Conservation (phyloP, 495 filamentous ascomycete species). For the Penicillium verhagenii region DNA sequence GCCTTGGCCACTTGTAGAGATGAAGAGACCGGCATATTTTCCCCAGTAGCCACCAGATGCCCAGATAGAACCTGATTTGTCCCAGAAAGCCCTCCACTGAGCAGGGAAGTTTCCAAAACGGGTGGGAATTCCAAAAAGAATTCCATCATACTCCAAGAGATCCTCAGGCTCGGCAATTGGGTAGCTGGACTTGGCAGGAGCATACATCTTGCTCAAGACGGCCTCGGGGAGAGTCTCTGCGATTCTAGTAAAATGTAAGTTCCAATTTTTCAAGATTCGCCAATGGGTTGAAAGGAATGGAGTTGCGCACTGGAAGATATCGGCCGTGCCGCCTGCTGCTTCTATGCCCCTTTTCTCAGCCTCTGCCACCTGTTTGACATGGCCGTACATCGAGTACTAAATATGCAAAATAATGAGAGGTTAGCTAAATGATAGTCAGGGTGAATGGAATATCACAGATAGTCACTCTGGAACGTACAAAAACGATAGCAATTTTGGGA, state of each 20-base stretch:
- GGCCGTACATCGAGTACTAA: too few species aligned
- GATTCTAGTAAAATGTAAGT: conserved; percentile 60
- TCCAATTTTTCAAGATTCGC: too few species aligned
- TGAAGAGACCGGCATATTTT: conserved; percentile 90
- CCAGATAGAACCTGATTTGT: conserved; percentile 76
- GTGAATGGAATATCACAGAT: too few species aligned
- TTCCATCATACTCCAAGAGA: conserved; percentile 77
- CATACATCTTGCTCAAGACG: conserved; percentile 84
- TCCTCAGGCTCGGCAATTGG: conserved; percentile 63
- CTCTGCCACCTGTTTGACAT: too few species aligned
- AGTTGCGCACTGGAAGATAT: too few species aligned
- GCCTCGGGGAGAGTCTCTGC: conserved; percentile 83
- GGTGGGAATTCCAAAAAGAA: conserved; percentile 94
- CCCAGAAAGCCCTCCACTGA: conserved; percentile 93
- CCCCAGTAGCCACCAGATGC: conserved; percentile 71
- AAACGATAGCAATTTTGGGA: too few species aligned
- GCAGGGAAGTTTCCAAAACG: conserved; percentile 97
- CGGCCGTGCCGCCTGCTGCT: too few species aligned
- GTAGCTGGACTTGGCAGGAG: conserved; percentile 71
- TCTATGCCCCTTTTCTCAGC: too few species aligned
- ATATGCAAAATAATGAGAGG: too few species aligned
- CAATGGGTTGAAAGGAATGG: too few species aligned
- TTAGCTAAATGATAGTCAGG: too few species aligned
- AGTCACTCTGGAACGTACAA: too few species aligned
- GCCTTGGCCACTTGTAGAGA: conserved; percentile 76